Evolutionary conservation across 345 rosid genomes (phyloP).

Genomic region (Eucalyptus fibrosa): DNA sequence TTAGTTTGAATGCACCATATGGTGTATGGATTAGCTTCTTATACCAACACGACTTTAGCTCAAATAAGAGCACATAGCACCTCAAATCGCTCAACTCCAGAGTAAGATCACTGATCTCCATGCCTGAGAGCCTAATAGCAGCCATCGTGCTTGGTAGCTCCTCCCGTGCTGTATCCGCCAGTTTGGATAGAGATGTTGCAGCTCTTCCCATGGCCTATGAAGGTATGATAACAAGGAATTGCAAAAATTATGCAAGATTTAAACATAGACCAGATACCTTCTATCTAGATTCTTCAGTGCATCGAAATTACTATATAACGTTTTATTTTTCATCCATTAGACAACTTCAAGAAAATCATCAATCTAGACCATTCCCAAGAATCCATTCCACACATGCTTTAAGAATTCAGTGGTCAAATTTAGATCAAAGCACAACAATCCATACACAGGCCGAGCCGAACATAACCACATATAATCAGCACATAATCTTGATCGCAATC

Average conservation of each 20-base stretch:
- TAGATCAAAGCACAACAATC: neutral
- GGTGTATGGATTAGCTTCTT: neutral
- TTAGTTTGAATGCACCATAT: neutral
- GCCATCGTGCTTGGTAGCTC: constrained; percentile 95
- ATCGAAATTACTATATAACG: neutral
- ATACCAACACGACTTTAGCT: neutral
- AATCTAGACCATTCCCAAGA: neutral
- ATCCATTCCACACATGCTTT: neutral
- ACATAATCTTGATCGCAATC: neutral
- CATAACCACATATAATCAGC: neutral
- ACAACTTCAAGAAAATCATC: neutral
- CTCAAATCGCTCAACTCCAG: constrained; percentile 86
- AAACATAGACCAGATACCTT: neutral
- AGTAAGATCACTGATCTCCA: constrained; percentile 98
- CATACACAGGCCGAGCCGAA: neutral
- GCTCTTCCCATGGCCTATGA: constrained; percentile 76
- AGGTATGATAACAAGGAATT: neutral
- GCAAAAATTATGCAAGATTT: neutral
- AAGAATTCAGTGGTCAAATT: neutral
- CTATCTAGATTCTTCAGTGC: neutral
- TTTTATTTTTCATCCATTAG: neutral
- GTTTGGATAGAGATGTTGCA: constrained; percentile 77
- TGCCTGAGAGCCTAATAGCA: constrained; percentile 85
- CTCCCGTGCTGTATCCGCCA: constrained; percentile 87
- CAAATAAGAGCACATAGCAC: constrained; percentile 11